Evolutionary conservation across 2,329 filamentous ascomycete species (phyloP).

Genomic region (Aspergillus brasiliensis): DNA sequence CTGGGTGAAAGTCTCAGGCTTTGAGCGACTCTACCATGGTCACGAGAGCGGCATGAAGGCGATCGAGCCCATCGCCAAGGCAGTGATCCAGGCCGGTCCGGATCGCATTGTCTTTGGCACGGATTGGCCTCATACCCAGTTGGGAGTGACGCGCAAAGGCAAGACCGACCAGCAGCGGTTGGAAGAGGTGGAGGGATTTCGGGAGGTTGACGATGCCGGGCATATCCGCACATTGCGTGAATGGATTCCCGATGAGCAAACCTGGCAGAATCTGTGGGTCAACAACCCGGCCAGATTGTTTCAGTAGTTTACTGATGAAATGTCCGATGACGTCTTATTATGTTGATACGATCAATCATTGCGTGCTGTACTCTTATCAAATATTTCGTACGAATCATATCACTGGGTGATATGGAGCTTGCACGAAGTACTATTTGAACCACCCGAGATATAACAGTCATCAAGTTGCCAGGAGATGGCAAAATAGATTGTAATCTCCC

Average conservation of each 20-base stretch:
- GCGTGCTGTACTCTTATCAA: neutral
- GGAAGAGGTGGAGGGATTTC: neutral
- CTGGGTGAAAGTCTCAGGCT: neutral
- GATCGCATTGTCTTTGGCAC: neutral
- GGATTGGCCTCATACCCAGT: neutral
- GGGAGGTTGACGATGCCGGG: neutral
- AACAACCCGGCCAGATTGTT: neutral
- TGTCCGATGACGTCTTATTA: neutral
- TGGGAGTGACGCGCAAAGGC: conserved; percentile 1
- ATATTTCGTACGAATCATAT: neutral
- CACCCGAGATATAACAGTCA: too few relatives aligned
- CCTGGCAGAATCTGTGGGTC: neutral
- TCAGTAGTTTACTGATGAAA: neutral
- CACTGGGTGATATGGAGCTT: neutral
- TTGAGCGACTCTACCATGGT: neutral
- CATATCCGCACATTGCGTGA: neutral
- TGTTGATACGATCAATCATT: neutral
- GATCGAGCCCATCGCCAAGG: neutral
- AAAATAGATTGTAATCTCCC: too few relatives aligned
- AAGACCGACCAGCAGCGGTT: neutral
- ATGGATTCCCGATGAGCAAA: neutral
- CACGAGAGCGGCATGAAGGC: neutral
- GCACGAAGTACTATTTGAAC: too few relatives aligned
- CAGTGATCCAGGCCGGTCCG: neutral
- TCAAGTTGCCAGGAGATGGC: too few relatives aligned